These are phyloP conservation scores for Colletotrichum shisoi DNA, from an alignment of 2,329 filamentous ascomycete genomes.

Conservation along the genomic window DNA sequence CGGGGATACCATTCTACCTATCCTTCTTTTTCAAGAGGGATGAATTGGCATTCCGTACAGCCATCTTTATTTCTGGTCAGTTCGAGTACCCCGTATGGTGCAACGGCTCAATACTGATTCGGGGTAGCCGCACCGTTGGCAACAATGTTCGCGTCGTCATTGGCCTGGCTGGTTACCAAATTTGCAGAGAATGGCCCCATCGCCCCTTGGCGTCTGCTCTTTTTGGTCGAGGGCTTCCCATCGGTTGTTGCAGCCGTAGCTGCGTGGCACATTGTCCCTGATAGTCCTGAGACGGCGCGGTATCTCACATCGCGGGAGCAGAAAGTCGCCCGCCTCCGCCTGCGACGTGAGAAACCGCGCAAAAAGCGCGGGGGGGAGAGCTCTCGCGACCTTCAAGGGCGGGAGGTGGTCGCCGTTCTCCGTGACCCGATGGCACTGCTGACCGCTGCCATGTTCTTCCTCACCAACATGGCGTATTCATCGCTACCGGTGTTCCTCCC, in stretches of 20 bases:
- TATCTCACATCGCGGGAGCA: constrained; percentile 71
- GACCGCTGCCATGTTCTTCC: constrained; percentile 84
- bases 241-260: constrained; percentile 77
- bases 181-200: constrained; percentile 71
- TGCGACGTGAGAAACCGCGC: constrained; percentile 60
- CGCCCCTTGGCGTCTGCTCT: constrained; percentile 84
- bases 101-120: constrained; percentile 47
- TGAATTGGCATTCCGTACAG: constrained; percentile 85
- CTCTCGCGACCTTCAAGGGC: constrained; percentile 57
- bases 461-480: constrained; percentile 86
- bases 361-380: constrained; percentile 40
- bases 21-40: constrained; percentile 70
- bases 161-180: constrained; percentile 81
- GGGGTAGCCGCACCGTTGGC: constrained; percentile 79
- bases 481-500: constrained; percentile 89
- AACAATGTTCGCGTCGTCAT: constrained; percentile 79
- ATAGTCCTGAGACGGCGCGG: constrained; percentile 71
- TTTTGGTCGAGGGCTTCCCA: constrained; percentile 85
- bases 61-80: constrained; percentile 80
- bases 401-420: constrained; percentile 67
- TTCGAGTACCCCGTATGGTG: constrained; percentile 12
- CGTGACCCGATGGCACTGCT: constrained; percentile 75
- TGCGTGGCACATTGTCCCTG: constrained; percentile 79
- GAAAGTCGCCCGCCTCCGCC: constrained; percentile 74
- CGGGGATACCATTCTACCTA: constrained; percentile 69